These are phyloP conservation scores for Chalara sp. DNA, from an alignment of 2,329 filamentous ascomycete species.

Conservation along the genomic window DNA sequence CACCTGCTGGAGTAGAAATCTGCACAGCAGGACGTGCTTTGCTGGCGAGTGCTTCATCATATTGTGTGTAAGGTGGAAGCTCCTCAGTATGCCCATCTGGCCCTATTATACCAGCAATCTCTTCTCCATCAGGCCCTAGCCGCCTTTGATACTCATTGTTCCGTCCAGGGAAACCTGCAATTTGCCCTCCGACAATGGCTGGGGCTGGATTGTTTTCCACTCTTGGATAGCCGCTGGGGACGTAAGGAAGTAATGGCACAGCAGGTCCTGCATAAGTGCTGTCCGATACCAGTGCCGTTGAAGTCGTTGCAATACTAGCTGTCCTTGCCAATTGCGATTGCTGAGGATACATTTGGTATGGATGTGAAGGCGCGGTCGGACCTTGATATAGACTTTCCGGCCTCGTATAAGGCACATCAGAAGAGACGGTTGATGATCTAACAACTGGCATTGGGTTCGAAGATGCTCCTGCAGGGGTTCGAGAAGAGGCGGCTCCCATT, in stretches of 20 bases:
- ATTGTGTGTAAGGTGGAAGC: conserved; percentile 84
- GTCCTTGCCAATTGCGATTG: conserved; percentile 49
- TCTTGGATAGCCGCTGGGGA: no score
- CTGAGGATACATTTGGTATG: conserved; percentile 82
- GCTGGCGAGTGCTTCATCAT: conserved; percentile 61
- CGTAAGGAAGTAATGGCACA: no score
- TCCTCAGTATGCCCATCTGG: conserved; percentile 87
- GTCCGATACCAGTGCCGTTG: conserved; percentile 55
- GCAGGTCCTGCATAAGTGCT: no score
- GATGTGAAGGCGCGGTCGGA: conserved; percentile 66
- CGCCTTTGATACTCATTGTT: conserved; percentile 61
- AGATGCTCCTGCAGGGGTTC: conserved; percentile 11
- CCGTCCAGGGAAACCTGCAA: conserved; percentile 68
- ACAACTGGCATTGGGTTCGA: conserved; percentile 4
- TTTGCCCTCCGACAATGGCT: conserved; percentile 21
- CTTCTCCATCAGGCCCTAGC: conserved; percentile 74
- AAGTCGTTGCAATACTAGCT: conserved; percentile 63
- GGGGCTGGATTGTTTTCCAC: no score
- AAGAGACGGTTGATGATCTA: conserved; percentile 23
- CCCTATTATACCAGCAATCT: conserved; percentile 79
- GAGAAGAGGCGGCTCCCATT: conserved; percentile 23
- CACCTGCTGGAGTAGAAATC: conserved; percentile 32
- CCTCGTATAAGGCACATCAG: conserved; percentile 18
- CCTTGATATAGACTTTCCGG: conserved; percentile 51
- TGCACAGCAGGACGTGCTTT: conserved; percentile 37